phyloP scores from a whole-genome alignment of 1,139 yeast species.

The Groenewaldozyma auringiensis region DNA sequence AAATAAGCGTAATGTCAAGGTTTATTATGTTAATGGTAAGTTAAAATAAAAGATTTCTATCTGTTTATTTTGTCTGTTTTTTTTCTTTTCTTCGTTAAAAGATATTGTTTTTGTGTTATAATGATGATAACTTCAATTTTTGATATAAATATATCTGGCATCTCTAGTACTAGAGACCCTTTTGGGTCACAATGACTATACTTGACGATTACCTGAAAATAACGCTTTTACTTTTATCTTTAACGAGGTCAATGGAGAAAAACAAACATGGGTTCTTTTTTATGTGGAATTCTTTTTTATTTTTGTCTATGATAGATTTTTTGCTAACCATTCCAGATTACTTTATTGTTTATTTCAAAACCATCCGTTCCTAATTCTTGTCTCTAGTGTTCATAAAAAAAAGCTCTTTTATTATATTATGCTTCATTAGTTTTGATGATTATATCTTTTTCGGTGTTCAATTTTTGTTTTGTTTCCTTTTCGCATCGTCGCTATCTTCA shows the following conservation, averaged over 20 bases:
- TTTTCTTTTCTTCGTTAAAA: constrained; percentile 4
- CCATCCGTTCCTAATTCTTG: too few species aligned
- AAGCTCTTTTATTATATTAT: constrained; percentile 2
- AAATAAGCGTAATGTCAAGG: constrained; percentile 43
- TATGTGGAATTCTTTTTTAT: too few species aligned
- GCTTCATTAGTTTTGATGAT: not conserved
- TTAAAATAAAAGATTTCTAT: not conserved
- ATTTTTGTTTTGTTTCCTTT: not conserved
- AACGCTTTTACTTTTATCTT: constrained; percentile 2
- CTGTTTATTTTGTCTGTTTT: not conserved
- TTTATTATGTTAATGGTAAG: not conserved
- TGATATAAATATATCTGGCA: constrained; percentile 25
- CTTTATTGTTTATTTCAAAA: too few species aligned
- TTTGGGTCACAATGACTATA: constrained; percentile 25
- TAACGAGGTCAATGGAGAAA: too few species aligned
- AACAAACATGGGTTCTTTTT: too few species aligned
- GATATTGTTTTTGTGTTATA: too few species aligned
- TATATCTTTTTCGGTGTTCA: not conserved
- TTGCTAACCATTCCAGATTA: too few species aligned
- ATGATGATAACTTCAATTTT: constrained; percentile 16
- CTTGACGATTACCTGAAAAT: constrained; percentile 20
- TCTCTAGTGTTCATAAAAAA: not conserved
- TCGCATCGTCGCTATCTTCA: not conserved
- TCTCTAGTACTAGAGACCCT: constrained; percentile 27
- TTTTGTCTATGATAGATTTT: too few species aligned